Conservation (phyloP, 768 basidiomycete species). For the Boletus reticulatus region DNA sequence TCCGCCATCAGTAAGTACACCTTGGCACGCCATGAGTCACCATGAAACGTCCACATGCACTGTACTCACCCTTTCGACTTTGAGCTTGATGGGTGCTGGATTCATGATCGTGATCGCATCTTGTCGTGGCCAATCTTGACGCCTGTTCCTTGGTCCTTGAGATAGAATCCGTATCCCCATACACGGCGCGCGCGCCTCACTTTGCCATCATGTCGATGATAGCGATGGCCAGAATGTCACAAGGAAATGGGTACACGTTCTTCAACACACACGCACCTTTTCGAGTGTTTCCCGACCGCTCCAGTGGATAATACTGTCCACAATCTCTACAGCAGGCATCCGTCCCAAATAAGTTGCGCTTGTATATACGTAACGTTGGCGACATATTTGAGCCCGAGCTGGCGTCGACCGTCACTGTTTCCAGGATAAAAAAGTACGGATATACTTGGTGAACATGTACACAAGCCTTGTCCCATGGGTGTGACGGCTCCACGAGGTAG, state of each 20-base stretch:
- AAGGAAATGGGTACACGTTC: too few species aligned
- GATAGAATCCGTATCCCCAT: constrained; percentile 97
- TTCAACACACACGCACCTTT: constrained; percentile 49
- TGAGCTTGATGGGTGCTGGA: constrained; percentile 89
- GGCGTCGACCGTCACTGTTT: constrained; percentile 39
- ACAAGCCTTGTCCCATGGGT: too few species aligned
- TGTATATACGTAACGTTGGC: constrained; percentile 93
- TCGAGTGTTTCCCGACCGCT: constrained; percentile 94
- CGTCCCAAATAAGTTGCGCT: constrained; percentile 91
- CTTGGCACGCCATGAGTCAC: constrained; percentile 37
- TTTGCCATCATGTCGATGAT: constrained; percentile 71
- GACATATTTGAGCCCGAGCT: constrained; percentile 91
- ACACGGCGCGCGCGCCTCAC: constrained; percentile 93
- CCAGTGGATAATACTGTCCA: constrained; percentile 97
- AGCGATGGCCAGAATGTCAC: constrained; percentile 63
- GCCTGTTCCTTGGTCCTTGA: constrained; percentile 95
- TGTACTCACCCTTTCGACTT: constrained; percentile 85
- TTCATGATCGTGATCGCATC: constrained; percentile 83
- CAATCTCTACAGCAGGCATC: constrained; percentile 98
- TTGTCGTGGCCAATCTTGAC: constrained; percentile 85
- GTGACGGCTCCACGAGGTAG: too few species aligned
- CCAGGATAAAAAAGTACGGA: too few species aligned
- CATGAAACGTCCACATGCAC: background rate
- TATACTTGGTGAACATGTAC: too few species aligned
- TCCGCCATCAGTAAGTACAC: constrained; percentile 96